Percentiles rank a stretch among this genome's conserved stretches.
phyloP scores from a whole-genome alignment of 768 basidiomycete genomes.

The Tricholoma bakamatsutake region DNA sequence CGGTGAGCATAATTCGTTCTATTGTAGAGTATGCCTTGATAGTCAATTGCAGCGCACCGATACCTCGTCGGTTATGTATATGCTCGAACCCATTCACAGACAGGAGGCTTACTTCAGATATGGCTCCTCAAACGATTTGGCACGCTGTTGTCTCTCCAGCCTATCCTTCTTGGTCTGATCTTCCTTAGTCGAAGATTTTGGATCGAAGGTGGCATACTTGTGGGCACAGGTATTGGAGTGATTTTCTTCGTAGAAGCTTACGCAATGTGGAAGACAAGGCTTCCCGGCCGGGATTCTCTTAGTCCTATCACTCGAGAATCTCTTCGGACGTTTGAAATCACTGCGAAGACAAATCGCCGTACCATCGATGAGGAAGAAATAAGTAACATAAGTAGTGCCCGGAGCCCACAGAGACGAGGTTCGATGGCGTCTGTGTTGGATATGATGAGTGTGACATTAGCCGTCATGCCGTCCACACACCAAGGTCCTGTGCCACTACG shows the following conservation, averaged over 20 bases:
- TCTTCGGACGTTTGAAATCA: constrained; percentile 43
- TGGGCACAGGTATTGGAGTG: constrained; percentile 48
- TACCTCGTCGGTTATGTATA: constrained; percentile 77
- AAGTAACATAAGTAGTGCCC: constrained; percentile 39
- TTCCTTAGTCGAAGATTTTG: constrained; percentile 61
- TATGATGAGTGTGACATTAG: constrained; percentile 78
- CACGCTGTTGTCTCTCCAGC: constrained; percentile 66
- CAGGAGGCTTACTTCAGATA: constrained; percentile 67
- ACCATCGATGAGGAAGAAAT: constrained; percentile 45
- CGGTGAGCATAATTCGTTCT: constrained; percentile 35
- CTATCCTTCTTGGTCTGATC: constrained; percentile 69
- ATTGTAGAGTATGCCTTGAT: constrained; percentile 1
- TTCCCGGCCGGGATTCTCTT: constrained; percentile 43
- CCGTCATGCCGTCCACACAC: constrained; percentile 59
- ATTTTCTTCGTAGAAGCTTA: constrained; percentile 59
- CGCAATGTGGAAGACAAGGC: constrained; percentile 41
- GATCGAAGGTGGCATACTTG: constrained; percentile 63
- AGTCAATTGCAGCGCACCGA: constrained; percentile 53
- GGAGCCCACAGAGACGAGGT: constrained; percentile 47
- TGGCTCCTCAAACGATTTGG: constrained; percentile 73
- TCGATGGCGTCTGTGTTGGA: constrained; percentile 80
- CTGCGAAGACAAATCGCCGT: constrained; percentile 30
- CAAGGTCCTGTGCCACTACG: constrained; percentile 63
- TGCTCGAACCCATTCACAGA: constrained; percentile 65
- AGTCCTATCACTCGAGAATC: constrained; percentile 54